Evolutionary conservation across 202 grass and related monocot species (phyloP), one percentile per base, ranked within the genome.

Genomic region (Dendrocalamus latiflorus): DNA sequence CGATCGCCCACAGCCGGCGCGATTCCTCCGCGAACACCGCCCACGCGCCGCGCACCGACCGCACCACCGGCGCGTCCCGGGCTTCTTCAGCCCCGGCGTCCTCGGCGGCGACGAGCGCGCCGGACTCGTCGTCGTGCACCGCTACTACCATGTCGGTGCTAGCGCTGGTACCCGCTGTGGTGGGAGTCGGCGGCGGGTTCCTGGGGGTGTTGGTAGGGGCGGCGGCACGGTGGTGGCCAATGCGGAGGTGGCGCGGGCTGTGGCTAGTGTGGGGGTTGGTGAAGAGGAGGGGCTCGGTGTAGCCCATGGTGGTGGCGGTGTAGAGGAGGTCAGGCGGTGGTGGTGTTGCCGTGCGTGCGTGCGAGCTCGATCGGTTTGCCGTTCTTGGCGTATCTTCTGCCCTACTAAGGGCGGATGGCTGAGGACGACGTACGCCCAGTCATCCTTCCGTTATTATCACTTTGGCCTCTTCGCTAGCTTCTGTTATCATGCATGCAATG

Each of bases 1-100:
- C 94, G 79, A 97, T 94, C 39, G 81, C 65, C 94, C 94, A 97
- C 0, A 97, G 67, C 47, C 82, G 81, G 13, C 73, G 69, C 1
- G 92, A 93, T 63, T 94, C 92, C 12, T 54, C 77, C 1, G 44
- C 9, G 62, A 98, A 98, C 49, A 94, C 69, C 8, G 28, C 37
- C 81, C 87, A 76, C 37, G 80, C 95, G 22, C 10, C 89, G 48
- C 71, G 49, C 15, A 14, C 15, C 6, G 70, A 79, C n/a, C 61
- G 86, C 76, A 94, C 86, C 22, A 63, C 26, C 37, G 89, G 68
- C 34, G 73, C 71, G 71, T 83, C 88, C 5, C 9, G 11, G 4
- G 22, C 58, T 12, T 51, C 53, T n/a, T 50, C 12, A 0, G 12
- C 26, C 9, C 12, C 44, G 7, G 39, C 83, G 25, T 43, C 36